phyloP scores from a whole-genome alignment of 305 asterid species.

The Andrographis paniculata region DNA sequence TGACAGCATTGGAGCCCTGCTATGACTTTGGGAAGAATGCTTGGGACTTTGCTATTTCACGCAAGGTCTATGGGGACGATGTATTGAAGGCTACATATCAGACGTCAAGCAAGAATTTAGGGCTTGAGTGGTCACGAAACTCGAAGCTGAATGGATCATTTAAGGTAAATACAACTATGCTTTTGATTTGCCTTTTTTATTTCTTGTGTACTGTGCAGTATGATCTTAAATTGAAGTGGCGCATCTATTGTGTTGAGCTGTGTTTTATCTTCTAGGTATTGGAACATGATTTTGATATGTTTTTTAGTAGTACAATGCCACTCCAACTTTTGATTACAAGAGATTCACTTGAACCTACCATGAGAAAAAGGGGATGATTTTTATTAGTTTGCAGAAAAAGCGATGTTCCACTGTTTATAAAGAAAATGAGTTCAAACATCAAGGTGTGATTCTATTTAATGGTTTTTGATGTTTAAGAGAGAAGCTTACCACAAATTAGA shows the following conservation, averaged over 20 bases:
- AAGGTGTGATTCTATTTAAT: no score
- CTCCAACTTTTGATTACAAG: no score
- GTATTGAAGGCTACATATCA: conserved; percentile 71
- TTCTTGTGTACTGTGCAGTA: conserved; percentile 4
- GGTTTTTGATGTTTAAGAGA: no score
- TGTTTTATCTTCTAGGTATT: not conserved
- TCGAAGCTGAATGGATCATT: conserved; percentile 59
- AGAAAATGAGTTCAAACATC: no score
- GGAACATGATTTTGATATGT: no score
- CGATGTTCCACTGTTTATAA: no score
- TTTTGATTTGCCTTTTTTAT: conserved; percentile 1
- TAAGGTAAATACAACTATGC: conserved; percentile 44
- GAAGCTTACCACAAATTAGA: no score
- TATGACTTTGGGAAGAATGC: conserved; percentile 64
- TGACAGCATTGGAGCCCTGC: conserved; percentile 70
- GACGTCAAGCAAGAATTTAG: conserved; percentile 64
- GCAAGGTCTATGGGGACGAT: conserved; percentile 55
- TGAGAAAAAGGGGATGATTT: no score
- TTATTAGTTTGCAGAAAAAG: no score
- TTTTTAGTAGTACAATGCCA: no score
- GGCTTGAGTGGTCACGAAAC: conserved; percentile 75
- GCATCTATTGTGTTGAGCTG: no score
- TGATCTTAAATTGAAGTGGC: conserved; percentile 10
- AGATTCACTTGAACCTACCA: no score
- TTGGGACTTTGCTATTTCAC: conserved; percentile 73